phyloP scores from a whole-genome alignment of 1,284 basidiomycete genomes.

The Ceratobasidium sp. region DNA sequence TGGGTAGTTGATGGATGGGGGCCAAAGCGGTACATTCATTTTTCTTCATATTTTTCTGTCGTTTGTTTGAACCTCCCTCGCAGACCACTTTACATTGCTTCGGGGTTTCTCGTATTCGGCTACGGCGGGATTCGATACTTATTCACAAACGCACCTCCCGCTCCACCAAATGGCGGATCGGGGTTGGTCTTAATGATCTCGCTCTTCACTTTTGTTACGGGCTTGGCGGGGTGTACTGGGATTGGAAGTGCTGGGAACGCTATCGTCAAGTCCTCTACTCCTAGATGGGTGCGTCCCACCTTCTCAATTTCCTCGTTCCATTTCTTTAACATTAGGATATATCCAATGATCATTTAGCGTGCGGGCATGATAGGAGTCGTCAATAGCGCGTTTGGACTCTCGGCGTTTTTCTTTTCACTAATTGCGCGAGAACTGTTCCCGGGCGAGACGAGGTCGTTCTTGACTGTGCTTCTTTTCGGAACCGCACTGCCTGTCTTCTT shows the following conservation, averaged over 20 bases:
- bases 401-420: conserved; percentile 81
- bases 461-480: conserved; percentile 74
- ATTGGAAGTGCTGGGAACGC: conserved; percentile 55
- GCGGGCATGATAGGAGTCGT: conserved; percentile 78
- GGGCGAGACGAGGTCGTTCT: conserved; percentile 74
- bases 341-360: conserved; percentile 57
- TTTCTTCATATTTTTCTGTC: not conserved
- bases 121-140: conserved; percentile 70
- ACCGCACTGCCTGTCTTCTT: conserved; percentile 75
- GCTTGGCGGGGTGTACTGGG: conserved; percentile 46
- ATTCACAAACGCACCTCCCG: conserved; percentile 62
- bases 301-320: too few relatives aligned
- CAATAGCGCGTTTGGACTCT: conserved; percentile 85
- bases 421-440: conserved; percentile 73
- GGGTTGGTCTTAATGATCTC: conserved; percentile 7
- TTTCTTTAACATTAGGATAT: not conserved
- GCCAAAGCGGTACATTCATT: conserved; percentile 60
- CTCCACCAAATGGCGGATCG: conserved; percentile 35
- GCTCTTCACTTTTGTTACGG: conserved; percentile 26
- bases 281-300: conserved; percentile 48
- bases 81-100: conserved; percentile 56
- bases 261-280: conserved; percentile 54
- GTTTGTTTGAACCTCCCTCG: conserved; percentile 46
- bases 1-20: conserved; percentile 72
- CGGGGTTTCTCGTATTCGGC: conserved; percentile 66